Base-by-base conservation (phyloP, 2,329 filamentous ascomycete genomes). In the Alternaria burnsii region DNA sequence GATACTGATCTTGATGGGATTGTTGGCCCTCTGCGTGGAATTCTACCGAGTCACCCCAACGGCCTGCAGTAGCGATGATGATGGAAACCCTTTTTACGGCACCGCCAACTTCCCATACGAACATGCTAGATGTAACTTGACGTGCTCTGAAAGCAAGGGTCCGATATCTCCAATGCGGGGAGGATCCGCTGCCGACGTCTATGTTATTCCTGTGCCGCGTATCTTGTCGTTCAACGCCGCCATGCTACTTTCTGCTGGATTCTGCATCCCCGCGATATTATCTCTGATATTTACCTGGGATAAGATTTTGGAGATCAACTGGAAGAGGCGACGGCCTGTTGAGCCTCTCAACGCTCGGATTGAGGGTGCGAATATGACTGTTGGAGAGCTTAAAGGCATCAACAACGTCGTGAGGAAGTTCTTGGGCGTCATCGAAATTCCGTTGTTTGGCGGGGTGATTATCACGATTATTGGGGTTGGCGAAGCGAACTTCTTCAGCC, bases 401-500 rank as follows among this genome's bases (percentile, higher is more conserved):
- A 77, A 80, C 47, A 67, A 65, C 11, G 70, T 70, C n/a, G 74
- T 82, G 12, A 73, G 76, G 38, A 58, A 62, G 26, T 76, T 79
- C 50, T 58, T 82, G 38, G 73, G 72, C 32, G 72, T 79, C n/a
- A 74, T 88, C 1, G 86, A 88, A 56, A 79, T 88, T 4, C 86
- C 86, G 0, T 66, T 91, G 0, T 89, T 90, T 56, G 83, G 81
- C 1, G 85, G 81, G 6, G 86, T 86, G 1, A 85, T 89, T 0
- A 58, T 89, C 1, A 83, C 85, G 1, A 86, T 90, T 5, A 77
- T 91, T 4, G 79, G 88, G 4, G 74, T 88, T 0, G 89, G 89
- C 0, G 89, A 91, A 74, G 80, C 81, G 32, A 91, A 91, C 65
- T 87, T 91, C 64, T 90, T 83, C 66, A 89, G 86, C 48, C 20